Evolutionary conservation across 352 stramenopile species (phyloP).

Genomic region (Globisporangium uncinulatum): DNA sequence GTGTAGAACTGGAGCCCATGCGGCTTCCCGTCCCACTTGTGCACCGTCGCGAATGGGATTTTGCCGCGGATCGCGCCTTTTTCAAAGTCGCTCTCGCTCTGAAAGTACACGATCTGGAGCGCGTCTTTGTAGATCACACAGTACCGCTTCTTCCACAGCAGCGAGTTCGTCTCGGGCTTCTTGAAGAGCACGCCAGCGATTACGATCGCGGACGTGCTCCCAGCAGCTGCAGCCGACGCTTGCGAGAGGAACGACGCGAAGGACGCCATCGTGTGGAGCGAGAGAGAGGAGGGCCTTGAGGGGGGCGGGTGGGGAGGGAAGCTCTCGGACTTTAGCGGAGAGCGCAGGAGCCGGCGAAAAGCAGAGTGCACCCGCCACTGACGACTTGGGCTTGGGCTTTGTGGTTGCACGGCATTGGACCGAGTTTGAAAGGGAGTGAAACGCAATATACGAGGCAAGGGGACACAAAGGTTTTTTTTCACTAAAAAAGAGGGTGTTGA

Average conservation of each 20-base stretch:
- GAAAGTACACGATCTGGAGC: slow-evolving; percentile 81
- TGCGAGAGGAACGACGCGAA: slow-evolving; percentile 54
- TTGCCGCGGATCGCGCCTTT: slow-evolving; percentile 72
- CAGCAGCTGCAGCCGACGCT: slow-evolving; percentile 34
- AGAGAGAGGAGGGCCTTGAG: no score
- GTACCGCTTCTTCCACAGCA: slow-evolving; percentile 87
- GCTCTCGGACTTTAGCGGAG: no score
- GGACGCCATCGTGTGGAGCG: slow-evolving; percentile 16
- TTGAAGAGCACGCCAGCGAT: slow-evolving; percentile 76
- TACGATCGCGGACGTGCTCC: slow-evolving; percentile 28
- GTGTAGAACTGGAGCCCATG: slow-evolving; percentile 88
- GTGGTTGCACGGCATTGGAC: no score
- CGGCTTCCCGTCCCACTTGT: slow-evolving; percentile 82
- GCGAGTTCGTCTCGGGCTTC: slow-evolving; percentile 74
- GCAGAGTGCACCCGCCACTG: no score
- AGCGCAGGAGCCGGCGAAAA: no score
- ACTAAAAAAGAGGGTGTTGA: no score
- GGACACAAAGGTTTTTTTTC: no score
- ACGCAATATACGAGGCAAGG: no score
- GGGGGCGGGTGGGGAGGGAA: no score
- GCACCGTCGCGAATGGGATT: slow-evolving; percentile 75
- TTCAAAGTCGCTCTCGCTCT: slow-evolving; percentile 66
- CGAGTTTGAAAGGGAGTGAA: no score
- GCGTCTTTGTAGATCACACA: slow-evolving; percentile 68
- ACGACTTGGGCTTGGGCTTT: no score